phyloP scores from a whole-genome alignment of 2,329 filamentous ascomycete genomes.

The Immersiporthe knoxdaviesiana region DNA sequence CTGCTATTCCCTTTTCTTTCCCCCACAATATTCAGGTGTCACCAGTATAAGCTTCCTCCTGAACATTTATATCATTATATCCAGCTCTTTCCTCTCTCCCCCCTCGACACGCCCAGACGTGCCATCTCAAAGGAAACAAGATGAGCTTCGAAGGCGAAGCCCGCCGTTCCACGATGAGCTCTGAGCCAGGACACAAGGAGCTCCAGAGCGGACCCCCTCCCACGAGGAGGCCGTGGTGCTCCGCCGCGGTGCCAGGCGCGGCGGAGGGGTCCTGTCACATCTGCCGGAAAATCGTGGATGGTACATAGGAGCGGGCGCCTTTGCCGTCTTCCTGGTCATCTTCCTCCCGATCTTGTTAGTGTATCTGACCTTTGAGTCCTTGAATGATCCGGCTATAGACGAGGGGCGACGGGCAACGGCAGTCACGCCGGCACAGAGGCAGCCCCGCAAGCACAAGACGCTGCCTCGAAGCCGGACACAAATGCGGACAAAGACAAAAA shows the following conservation, averaged over 20 bases:
- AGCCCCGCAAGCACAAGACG: not conserved
- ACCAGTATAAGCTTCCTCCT: too few relatives aligned
- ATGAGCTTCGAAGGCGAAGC: not conserved
- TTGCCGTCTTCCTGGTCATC: slow-evolving; percentile 48
- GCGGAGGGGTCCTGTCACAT: not conserved
- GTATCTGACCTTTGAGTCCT: not conserved
- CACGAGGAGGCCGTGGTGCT: not conserved
- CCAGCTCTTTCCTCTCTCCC: too few relatives aligned
- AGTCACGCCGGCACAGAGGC: not conserved
- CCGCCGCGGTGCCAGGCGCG: not conserved
- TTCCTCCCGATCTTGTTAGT: slow-evolving; percentile 51
- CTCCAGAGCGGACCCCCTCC: not conserved
- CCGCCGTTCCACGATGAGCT: not conserved
- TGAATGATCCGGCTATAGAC: not conserved
- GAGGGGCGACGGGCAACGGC: not conserved
- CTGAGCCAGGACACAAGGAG: not conserved
- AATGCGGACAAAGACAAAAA: not conserved
- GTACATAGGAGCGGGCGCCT: slow-evolving; percentile 27
- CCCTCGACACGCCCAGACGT: too few relatives aligned
- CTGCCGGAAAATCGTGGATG: not conserved
- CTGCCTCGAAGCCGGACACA: not conserved
- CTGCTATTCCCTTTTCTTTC: too few relatives aligned
- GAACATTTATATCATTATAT: too few relatives aligned
- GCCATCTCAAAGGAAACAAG: not conserved
- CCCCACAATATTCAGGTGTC: too few relatives aligned